Percentiles rank a stretch among this genome's conserved stretches.
Conservation (phyloP, 106 monocot genomes). For the Posidonia australis region DNA sequence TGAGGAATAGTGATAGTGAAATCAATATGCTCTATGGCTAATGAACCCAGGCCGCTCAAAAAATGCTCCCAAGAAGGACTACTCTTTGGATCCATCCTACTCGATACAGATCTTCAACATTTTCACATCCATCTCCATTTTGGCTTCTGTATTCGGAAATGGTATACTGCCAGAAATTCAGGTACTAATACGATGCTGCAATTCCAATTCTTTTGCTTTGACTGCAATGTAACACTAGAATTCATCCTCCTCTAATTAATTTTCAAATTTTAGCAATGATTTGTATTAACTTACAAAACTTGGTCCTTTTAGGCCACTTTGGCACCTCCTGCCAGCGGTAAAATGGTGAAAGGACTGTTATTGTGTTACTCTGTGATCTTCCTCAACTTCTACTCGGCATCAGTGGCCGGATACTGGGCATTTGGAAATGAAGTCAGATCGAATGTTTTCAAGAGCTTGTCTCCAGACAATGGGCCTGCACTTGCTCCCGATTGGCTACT, state of each 20-base stretch:
- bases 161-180: conserved; percentile 85
- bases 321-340: conserved; percentile 67
- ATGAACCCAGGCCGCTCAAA: conserved; percentile 38
- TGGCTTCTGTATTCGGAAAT: conserved; percentile 62
- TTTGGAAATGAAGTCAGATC: conserved; percentile 33
- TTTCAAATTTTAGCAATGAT: too few species aligned
- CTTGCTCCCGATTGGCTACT: conserved; percentile 71
- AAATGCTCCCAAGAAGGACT: conserved; percentile 45
- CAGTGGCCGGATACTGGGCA: conserved; percentile 63
- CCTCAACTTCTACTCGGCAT: conserved; percentile 46
- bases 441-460: conserved; percentile 29
- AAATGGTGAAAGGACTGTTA: conserved; percentile 65
- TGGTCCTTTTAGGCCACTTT: conserved; percentile 46
- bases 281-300: not conserved
- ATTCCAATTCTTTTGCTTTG: too few species aligned
- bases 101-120: conserved; percentile 34
- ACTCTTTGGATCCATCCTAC: conserved; percentile 45
- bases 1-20: not conserved
- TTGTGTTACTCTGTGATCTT: conserved; percentile 64
- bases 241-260: too few species aligned
- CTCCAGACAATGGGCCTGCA: conserved; percentile 52
- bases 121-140: conserved; percentile 68
- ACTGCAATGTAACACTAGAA: too few species aligned
- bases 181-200: conserved; percentile 6
- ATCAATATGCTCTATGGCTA: not conserved